Base-by-base conservation (phyloP, 768 basidiomycete species). In the Naganishia kalamii region DNA sequence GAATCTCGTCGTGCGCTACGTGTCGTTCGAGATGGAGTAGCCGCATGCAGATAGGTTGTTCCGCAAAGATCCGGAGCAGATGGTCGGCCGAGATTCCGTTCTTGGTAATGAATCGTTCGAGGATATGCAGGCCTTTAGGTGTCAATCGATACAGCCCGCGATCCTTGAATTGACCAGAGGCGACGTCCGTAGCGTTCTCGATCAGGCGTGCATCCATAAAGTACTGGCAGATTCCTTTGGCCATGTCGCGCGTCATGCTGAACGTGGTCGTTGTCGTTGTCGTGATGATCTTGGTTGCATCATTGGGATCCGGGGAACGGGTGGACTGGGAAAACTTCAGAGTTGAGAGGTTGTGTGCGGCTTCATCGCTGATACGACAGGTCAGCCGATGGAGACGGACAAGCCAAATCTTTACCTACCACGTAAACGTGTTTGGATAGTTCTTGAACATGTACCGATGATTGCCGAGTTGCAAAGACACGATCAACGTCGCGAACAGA, bases 261-360 rank as follows among this genome's bases (percentile, higher is more conserved):
- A 99, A 99, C 35, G 96, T 99, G 46, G 96, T 99, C 5, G 96
- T 98, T 6, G 96, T 99, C 0, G 96, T 99, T 0, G 96, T 99
- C 74, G 96, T 99, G 76, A 99, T 89, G 79, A 99, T 91, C 75
- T 96, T 88, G 79, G 90, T 87, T 73, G 92, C 92, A 80, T 99
- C 96, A 81, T 91, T 88, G 71, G 96, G 94, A 83, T 99, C 96
- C 75, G 93, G 89, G 71, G 92, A 89, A 76, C 96, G 90, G 81
- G 92, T 94, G 62, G 96, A 98, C 81, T 99, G 96, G 32, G 96
- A 94, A 78, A 99, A 99, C 79, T 97, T 98, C 75, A 99, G 86
- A 3, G 90, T 90, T 37, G 92, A 88, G 33, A 99, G 81, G 78
- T 98, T 98, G 74, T 85, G 84, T 19, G 89, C 90, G 5, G 96